These are phyloP conservation scores for Ananas comosus DNA, from an alignment of 176 grass and related monocot species.

Conservation along the genomic window DNA sequence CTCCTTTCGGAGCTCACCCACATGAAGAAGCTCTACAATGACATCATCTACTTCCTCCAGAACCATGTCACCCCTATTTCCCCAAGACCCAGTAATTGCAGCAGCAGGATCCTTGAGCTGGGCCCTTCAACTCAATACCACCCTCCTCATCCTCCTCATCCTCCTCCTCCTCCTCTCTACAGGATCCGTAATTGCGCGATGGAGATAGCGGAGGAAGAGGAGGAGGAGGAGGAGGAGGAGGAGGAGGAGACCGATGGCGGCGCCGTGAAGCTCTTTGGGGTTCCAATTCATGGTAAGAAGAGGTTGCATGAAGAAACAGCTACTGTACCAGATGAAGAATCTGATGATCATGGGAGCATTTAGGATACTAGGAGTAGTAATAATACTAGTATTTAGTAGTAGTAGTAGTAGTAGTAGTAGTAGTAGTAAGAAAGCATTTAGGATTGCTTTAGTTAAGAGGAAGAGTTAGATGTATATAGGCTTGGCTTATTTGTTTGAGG, in stretches of 20 bases:
- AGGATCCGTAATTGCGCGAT: too few species aligned
- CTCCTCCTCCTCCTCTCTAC: too few species aligned
- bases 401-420: too few species aligned
- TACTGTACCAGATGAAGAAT: not conserved
- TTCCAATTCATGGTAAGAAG: slow-evolving; percentile 64
- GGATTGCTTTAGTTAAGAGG: not conserved
- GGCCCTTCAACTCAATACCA: slow-evolving; percentile 3
- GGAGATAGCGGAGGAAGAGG: not conserved
- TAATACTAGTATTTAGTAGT: too few species aligned
- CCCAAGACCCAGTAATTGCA: slow-evolving; percentile 19
- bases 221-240: slow-evolving; percentile 6
- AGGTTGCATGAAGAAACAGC: slow-evolving; percentile 7
- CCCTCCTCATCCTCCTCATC: not conserved
- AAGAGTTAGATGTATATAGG: not conserved
- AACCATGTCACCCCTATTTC: slow-evolving; percentile 54
- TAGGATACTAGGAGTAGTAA: not conserved
- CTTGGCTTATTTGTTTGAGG: not conserved
- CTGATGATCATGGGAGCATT: not conserved
- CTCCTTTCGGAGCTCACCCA: slow-evolving; percentile 75
- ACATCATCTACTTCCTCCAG: slow-evolving; percentile 93
- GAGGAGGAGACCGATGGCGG: not conserved
- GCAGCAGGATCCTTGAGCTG: slow-evolving; percentile 43
- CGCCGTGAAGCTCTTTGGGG: slow-evolving; percentile 91
- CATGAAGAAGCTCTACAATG: slow-evolving; percentile 98
- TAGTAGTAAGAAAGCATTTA: too few species aligned